These are phyloP conservation scores for Teratosphaeria destructans DNA, from an alignment of 2,329 filamentous ascomycete genomes.

Conservation along the genomic window DNA sequence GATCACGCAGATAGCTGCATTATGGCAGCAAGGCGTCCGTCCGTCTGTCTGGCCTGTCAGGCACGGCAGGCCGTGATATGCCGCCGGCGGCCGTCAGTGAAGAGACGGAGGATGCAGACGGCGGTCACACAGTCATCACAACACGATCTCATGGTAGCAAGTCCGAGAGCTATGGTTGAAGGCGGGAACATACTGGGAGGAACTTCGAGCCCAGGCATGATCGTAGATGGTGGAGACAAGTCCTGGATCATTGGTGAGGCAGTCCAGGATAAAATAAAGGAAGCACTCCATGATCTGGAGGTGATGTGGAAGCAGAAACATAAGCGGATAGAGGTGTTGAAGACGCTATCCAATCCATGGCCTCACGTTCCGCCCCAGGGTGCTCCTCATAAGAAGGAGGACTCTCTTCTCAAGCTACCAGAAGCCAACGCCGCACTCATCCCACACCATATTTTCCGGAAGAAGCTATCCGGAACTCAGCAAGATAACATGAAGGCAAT, in stretches of 20 bases:
- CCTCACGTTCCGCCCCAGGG: conserved; percentile 5
- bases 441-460: conserved; percentile 15
- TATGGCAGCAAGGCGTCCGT: conserved; percentile 12
- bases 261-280: conserved; percentile 6
- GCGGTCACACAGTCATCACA: conserved; percentile 1
- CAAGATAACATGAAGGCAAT: conserved; percentile 8
- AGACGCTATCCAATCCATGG: conserved; percentile 19
- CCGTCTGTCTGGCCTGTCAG: conserved; percentile 16
- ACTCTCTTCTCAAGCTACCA: background rate
- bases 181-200: background rate
- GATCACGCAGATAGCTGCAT: background rate
- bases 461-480: conserved; percentile 10
- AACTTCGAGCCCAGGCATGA: background rate
- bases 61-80: conserved; percentile 8
- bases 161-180: background rate
- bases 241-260: background rate
- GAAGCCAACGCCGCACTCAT: conserved; percentile 13
- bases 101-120: conserved; percentile 8
- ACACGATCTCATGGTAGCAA: background rate
- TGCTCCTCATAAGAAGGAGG: background rate
- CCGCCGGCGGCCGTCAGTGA: conserved; percentile 8
- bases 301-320: conserved; percentile 14
- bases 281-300: conserved; percentile 11
- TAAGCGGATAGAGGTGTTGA: conserved; percentile 12
- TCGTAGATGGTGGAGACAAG: background rate